A percentile compares a stretch with the other conserved stretches of the same genome.
Conservation (phyloP, 306 rosid genomes). For the Mimosa bimucronata region DNA sequence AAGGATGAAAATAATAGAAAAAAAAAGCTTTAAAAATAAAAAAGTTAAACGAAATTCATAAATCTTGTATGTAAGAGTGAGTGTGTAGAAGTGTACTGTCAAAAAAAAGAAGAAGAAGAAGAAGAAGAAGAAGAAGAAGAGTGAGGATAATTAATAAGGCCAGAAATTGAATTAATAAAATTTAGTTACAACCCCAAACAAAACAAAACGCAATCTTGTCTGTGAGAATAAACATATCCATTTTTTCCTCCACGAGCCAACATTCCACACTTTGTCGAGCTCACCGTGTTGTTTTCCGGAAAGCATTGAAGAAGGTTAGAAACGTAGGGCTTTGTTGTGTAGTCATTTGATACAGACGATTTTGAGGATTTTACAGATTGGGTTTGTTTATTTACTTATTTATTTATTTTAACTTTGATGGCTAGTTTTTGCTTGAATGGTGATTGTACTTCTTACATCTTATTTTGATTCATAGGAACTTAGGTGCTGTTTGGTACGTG, state of each 20-base stretch:
- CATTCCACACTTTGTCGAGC: not conserved
- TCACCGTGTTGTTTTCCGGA: not conserved
- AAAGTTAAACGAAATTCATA: too few relatives aligned
- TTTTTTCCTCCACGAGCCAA: not conserved
- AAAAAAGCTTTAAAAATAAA: too few relatives aligned
- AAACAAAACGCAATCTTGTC: not conserved
- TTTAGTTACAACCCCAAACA: not conserved
- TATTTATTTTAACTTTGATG: not conserved
- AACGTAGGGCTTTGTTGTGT: not conserved
- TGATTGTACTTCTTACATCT: not conserved
- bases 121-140: too few relatives aligned
- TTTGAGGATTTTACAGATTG: not conserved
- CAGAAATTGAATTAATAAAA: not conserved
- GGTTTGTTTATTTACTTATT: too few relatives aligned
- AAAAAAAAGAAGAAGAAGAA: too few relatives aligned
- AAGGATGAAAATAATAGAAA: too few relatives aligned
- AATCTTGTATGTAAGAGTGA: not conserved
- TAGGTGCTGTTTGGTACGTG: not conserved
- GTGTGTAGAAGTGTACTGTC: too few relatives aligned
- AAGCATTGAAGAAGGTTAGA: not conserved
- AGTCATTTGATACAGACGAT: not conserved
- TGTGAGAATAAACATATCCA: not conserved
- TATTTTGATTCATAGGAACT: not conserved
- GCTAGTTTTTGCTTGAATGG: not conserved
- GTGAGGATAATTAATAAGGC: not conserved